Base-by-base conservation (phyloP, 1,284 basidiomycete genomes). In the Ustilago lituana region DNA sequence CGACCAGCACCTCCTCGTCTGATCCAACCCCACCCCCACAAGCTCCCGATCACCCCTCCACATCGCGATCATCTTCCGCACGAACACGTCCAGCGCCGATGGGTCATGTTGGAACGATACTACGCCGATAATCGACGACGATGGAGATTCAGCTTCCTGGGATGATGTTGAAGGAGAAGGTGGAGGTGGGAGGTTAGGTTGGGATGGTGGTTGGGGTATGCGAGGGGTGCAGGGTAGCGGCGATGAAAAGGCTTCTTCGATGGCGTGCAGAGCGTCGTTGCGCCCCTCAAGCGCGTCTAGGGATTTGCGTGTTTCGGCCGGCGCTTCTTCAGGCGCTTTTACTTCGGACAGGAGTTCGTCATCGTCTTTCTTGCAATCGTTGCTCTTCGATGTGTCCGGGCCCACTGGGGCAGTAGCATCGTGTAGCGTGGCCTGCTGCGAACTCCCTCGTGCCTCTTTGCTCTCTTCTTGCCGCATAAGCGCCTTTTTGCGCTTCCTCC, bases 1-100 rank as follows among this genome's bases (percentile, higher is more conserved):
- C 5, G 50, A 55, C 55, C 68, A 62, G 32, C 79, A 81, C 2
- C 76, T 52, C 14, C 58, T 43, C 0, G 77, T 67, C 31, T 74
- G 59, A 3, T 46, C 29, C 14, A 65, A 26, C 1, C 22, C 20
- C 0, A 81, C 79, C 1, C 79, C 79, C 8, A 48, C 10, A 0
- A 68, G 50, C 9, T 33, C 26, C 3, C 79, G 61, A 12, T 50
- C 20, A 2, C 77, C 78, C 11, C 56, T 50, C 65, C 73, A 74
- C 50, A 81, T 53, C 9, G 44, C 5, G 12, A 80, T 57, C n/a
- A 61, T 53, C n/a, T 41, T 19, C 14, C 19, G 17, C 7, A 81
- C 49, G 29, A 74, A 71, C 2, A 35, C 23, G 11, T 77, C 50
- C 32, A 80, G 60, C 6, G 20, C n/a, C 0, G 5, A 0, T 0